Evolutionary conservation across 2,329 filamentous ascomycete species (phyloP).

Genomic region (Hymenoscyphus salicellus): DNA sequence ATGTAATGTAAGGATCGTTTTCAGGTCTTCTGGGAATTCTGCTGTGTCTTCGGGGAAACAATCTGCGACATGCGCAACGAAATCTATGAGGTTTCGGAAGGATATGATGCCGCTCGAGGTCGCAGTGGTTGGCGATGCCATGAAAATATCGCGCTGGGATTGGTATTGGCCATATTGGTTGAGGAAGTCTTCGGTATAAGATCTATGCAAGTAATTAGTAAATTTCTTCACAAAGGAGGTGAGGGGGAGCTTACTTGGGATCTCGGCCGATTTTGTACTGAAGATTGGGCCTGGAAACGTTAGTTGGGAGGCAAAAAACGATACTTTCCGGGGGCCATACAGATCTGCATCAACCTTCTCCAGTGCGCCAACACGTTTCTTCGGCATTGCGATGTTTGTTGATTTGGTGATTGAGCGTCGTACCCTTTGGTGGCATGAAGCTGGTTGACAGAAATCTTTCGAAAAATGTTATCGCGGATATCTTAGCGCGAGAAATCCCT

Average conservation of each 20-base stretch:
- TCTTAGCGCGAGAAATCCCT: slow-evolving; percentile 29
- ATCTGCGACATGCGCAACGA: slow-evolving; percentile 89
- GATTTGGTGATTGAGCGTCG: slow-evolving; percentile 5
- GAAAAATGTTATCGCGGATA: slow-evolving; percentile 30
- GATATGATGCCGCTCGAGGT: slow-evolving; percentile 77
- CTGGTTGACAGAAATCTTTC: slow-evolving; percentile 29
- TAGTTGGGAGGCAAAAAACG: slow-evolving; percentile 18
- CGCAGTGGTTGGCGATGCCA: slow-evolving; percentile 74
- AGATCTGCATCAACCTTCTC: slow-evolving; percentile 94
- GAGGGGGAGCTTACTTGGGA: slow-evolving; percentile 57
- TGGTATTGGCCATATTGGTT: slow-evolving; percentile 91
- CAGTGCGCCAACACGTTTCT: slow-evolving; percentile 85
- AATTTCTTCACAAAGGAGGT: background rate
- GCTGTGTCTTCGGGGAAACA: slow-evolving; percentile 82
- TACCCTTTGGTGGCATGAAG: slow-evolving; percentile 13
- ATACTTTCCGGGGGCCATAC: slow-evolving; percentile 43
- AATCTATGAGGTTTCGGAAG: slow-evolving; percentile 87
- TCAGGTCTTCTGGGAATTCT: slow-evolving; percentile 76
- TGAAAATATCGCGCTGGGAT: slow-evolving; percentile 85
- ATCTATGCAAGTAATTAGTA: slow-evolving; percentile 46
- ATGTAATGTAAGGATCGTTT: slow-evolving; percentile 74
- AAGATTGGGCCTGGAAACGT: slow-evolving; percentile 64
- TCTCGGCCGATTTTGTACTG: slow-evolving; percentile 90
- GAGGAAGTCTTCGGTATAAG: slow-evolving; percentile 84
- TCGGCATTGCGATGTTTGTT: slow-evolving; percentile 57